These are phyloP conservation scores for Sporothrix protearum DNA, from an alignment of 2,329 filamentous ascomycete species.

Conservation along the genomic window DNA sequence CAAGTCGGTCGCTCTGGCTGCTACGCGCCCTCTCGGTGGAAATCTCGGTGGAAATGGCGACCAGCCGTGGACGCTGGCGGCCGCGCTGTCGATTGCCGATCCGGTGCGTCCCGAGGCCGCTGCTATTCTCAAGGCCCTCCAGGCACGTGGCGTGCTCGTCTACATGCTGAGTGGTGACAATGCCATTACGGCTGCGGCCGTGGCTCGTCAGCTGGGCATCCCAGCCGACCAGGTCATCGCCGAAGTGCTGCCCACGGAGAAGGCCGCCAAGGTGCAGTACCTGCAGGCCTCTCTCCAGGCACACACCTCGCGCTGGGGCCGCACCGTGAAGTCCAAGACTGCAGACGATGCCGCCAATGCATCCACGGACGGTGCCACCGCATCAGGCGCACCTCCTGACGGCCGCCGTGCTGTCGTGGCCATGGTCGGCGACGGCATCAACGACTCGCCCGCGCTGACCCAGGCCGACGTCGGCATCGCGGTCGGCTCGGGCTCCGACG, in stretches of 20 bases:
- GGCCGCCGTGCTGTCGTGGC: constrained; percentile 57
- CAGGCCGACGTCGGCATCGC: constrained; percentile 81
- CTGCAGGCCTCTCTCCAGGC: constrained; percentile 54
- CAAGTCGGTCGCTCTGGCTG: constrained; percentile 61
- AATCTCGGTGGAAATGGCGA: neutral
- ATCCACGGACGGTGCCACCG: neutral
- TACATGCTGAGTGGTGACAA: constrained; percentile 97
- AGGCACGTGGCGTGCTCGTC: constrained; percentile 64
- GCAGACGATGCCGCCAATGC: no score
- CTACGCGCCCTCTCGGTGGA: constrained; percentile 37
- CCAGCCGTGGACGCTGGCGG: constrained; percentile 50
- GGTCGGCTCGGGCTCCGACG: constrained; percentile 77
- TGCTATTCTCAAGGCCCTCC: constrained; percentile 61
- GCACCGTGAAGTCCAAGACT: neutral
- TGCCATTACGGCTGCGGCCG: constrained; percentile 73
- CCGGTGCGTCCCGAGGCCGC: constrained; percentile 71
- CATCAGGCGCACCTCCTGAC: constrained; percentile 28
- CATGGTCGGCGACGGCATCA: constrained; percentile 88
- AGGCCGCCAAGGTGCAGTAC: constrained; percentile 66
- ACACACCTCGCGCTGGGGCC: constrained; percentile 24
- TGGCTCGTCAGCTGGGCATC: constrained; percentile 74
- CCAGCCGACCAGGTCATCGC: constrained; percentile 71
- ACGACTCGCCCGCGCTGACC: constrained; percentile 78
- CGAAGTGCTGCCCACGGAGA: constrained; percentile 79
- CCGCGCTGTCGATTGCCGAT: constrained; percentile 74